These are phyloP conservation scores for Solanum tacnaense DNA, from an alignment of 257 asterid species.

Conservation along the genomic window DNA sequence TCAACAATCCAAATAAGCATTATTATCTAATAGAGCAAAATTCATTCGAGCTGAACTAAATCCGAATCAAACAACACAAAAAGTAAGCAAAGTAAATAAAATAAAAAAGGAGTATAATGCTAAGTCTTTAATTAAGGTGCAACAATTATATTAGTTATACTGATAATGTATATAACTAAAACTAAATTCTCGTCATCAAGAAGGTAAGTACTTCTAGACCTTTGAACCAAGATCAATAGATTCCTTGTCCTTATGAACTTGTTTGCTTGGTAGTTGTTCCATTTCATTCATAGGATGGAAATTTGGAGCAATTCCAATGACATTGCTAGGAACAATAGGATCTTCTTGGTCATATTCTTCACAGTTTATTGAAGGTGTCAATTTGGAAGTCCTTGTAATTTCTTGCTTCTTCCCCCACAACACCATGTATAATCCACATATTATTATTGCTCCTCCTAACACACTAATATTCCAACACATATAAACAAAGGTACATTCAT, in stretches of 20 bases:
- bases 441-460: constrained; percentile 16
- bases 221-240: neutral
- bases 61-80: neutral
- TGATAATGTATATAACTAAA: neutral
- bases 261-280: neutral
- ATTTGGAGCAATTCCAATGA: neutral
- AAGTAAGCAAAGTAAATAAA: neutral
- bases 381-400: neutral
- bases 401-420: constrained; percentile 38
- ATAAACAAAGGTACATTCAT: neutral
- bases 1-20: neutral
- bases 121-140: neutral
- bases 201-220: neutral
- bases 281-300: neutral
- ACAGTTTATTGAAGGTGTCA: neutral
- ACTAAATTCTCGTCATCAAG: neutral
- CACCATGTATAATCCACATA: constrained; percentile 26
- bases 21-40: neutral
- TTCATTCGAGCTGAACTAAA: neutral
- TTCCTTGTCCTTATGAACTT: neutral
- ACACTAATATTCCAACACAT: constrained; percentile 9
- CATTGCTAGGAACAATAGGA: neutral
- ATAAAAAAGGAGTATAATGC: neutral
- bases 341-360: neutral
- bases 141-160: neutral